A percentile compares a stretch with the other conserved stretches of the same genome.
phyloP scores from a whole-genome alignment of 768 basidiomycete species.

The Tylopilus subfusipes region DNA sequence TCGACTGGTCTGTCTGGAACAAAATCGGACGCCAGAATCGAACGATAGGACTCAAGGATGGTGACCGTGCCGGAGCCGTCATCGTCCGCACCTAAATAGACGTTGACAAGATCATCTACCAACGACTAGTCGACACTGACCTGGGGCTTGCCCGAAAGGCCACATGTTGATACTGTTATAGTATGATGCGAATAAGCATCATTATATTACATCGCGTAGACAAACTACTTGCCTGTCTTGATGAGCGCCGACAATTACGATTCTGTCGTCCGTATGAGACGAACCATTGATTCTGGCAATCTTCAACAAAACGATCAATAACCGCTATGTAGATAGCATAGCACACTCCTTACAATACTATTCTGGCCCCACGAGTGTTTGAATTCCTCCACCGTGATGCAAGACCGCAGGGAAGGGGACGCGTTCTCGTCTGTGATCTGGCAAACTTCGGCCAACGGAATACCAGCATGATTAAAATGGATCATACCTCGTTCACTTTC shows the following conservation, averaged over 20 bases:
- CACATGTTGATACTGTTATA: slow-evolving; percentile 62
- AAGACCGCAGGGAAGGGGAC: slow-evolving; percentile 48
- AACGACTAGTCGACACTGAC: slow-evolving; percentile 33
- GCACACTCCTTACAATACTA: slow-evolving; percentile 50
- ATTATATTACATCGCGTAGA: not conserved
- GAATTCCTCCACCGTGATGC: slow-evolving; percentile 70
- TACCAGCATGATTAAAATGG: not conserved
- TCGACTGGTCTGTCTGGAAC: slow-evolving; percentile 42
- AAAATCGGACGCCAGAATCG: slow-evolving; percentile 40
- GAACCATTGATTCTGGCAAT: slow-evolving; percentile 76
- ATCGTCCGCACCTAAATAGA: slow-evolving; percentile 37
- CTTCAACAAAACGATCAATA: slow-evolving; percentile 35
- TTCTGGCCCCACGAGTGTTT: slow-evolving; percentile 84
- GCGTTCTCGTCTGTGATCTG: slow-evolving; percentile 67
- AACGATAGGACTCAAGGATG: slow-evolving; percentile 43
- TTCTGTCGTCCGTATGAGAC: slow-evolving; percentile 53
- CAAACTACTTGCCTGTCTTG: slow-evolving; percentile 61
- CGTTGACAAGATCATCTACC: not conserved
- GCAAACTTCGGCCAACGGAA: slow-evolving; percentile 2
- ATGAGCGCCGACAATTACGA: slow-evolving; percentile 75
- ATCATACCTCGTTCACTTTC: slow-evolving; percentile 58
- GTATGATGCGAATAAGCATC: not conserved
- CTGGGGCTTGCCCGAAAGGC: slow-evolving; percentile 76
- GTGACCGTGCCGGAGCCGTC: slow-evolving; percentile 46
- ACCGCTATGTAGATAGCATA: not conserved